A percentile compares a stretch with the other conserved stretches of the same genome.
These are phyloP conservation scores for Nigrograna mackinnonii DNA, from an alignment of 2,329 filamentous ascomycete genomes.

Conservation along the genomic window DNA sequence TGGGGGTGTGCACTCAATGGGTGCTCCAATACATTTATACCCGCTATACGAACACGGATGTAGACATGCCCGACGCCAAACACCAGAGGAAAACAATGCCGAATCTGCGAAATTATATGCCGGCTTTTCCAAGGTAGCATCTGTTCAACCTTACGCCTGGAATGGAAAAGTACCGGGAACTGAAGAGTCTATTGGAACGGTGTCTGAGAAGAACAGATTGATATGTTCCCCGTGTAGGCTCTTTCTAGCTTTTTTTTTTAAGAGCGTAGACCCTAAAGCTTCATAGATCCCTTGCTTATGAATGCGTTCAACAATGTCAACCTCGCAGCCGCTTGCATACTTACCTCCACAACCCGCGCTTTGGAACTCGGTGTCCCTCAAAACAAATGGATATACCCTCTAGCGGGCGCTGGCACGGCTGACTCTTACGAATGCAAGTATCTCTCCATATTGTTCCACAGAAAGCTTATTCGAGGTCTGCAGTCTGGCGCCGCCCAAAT, in stretches of 20 bases:
- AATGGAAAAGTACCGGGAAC: constrained; percentile 54
- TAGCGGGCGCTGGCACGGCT: constrained; percentile 65
- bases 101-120: constrained; percentile 66
- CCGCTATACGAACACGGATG: constrained; percentile 69
- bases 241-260: no score
- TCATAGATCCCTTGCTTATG: constrained; percentile 70
- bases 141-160: constrained; percentile 60
- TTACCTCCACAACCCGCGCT: constrained; percentile 63
- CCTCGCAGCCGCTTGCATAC: constrained; percentile 61
- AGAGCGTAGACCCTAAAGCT: no score
- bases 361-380: constrained; percentile 57
- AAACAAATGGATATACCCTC: constrained; percentile 63
- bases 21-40: constrained; percentile 68
- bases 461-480: no score
- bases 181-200: constrained; percentile 56
- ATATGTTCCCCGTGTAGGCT: constrained; percentile 68
- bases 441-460: no score
- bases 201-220: constrained; percentile 65
- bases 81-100: constrained; percentile 56
- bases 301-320: constrained; percentile 74
- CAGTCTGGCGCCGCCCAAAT: constrained; percentile 64
- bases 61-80: constrained; percentile 59
- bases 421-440: constrained; percentile 63
- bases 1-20: constrained; percentile 61
- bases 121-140: constrained; percentile 61